Percentiles rank a stretch among this genome's conserved stretches.
These are phyloP conservation scores for Panaeolus cyanescens DNA, from an alignment of 768 basidiomycete genomes.

Conservation along the genomic window DNA sequence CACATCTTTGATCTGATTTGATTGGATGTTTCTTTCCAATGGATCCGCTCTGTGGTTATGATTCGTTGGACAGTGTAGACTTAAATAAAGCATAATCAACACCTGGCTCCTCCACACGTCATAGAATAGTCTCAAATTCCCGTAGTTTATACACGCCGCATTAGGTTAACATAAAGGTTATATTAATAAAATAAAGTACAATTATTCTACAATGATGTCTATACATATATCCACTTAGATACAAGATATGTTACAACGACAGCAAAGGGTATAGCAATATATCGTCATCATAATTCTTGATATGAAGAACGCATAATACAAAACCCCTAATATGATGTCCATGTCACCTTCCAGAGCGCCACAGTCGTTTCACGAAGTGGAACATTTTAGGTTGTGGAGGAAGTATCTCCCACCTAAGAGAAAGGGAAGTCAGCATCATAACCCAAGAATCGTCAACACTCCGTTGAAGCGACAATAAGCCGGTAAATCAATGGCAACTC, in stretches of 20 bases:
- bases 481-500: constrained; percentile 21
- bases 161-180: not conserved
- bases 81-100: no score
- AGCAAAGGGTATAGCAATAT: not conserved
- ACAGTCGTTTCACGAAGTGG: constrained; percentile 31
- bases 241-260: constrained; percentile 1
- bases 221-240: not conserved
- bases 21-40: no score
- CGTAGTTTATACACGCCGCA: not conserved
- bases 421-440: constrained; percentile 1
- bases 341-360: constrained; percentile 16
- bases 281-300: not conserved
- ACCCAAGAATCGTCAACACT: not conserved
- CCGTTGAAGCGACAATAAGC: not conserved
- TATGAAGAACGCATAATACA: not conserved
- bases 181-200: not conserved
- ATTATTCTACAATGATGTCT: not conserved
- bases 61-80: no score
- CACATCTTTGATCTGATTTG: no score
- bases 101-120: no score
- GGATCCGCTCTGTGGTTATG: no score
- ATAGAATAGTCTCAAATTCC: no score
- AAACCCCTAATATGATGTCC: not conserved
- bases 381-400: constrained; percentile 29
- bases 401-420: constrained; percentile 41